phyloP scores from a whole-genome alignment of 1,284 basidiomycete genomes.

The Cutaneotrichosporon cavernicola region DNA sequence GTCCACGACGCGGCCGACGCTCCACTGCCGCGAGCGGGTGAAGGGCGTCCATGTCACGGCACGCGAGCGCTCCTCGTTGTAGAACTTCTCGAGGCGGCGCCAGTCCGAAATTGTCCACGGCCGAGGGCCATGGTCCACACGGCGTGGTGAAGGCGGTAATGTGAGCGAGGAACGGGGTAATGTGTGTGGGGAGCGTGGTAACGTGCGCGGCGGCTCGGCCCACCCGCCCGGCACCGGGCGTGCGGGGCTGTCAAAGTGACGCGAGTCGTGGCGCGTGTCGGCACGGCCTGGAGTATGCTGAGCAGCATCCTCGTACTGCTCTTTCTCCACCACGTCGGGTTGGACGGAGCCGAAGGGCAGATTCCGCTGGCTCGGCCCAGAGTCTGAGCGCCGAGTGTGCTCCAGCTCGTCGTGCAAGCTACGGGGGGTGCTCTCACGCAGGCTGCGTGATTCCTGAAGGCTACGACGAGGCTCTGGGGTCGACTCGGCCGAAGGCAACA shows the following conservation, averaged over 20 bases:
- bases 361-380: not conserved
- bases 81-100: slow-evolving; percentile 42
- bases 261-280: not conserved
- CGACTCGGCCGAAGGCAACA: slow-evolving; percentile 11
- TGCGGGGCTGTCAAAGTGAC: not conserved
- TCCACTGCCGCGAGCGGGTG: slow-evolving; percentile 11
- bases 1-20: slow-evolving; percentile 13
- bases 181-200: not conserved
- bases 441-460: not conserved
- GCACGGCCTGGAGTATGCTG: not conserved
- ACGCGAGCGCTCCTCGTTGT: slow-evolving; percentile 30
- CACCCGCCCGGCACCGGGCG: not conserved
- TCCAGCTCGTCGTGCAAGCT: slow-evolving; percentile 10
- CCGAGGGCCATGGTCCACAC: not conserved
- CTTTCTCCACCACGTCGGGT: too few relatives aligned
- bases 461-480: slow-evolving; percentile 5
- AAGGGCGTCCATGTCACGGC: slow-evolving; percentile 11
- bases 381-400: not conserved
- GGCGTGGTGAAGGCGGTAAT: not conserved
- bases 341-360: not conserved
- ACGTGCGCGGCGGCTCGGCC: not conserved
- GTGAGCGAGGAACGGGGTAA: not conserved
- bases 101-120: slow-evolving; percentile 43
- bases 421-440: not conserved
- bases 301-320: not conserved